These are phyloP conservation scores for Paramyrothecium roridum DNA, from an alignment of 2,329 filamentous ascomycete species.

Conservation along the genomic window DNA sequence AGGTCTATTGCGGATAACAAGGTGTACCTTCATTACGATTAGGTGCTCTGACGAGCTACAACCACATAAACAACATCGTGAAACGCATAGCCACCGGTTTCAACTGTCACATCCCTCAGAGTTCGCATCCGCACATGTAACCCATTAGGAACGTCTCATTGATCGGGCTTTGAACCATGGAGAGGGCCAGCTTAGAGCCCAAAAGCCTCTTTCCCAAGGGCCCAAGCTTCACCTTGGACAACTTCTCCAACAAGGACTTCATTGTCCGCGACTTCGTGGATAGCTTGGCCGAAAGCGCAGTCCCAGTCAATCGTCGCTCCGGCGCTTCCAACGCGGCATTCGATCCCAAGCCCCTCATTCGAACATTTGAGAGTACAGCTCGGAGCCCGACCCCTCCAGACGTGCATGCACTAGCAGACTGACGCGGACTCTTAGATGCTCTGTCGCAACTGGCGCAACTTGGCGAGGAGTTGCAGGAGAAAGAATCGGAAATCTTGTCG, in stretches of 20 bases:
- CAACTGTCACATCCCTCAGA: too few relatives aligned
- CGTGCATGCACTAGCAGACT: slow-evolving; percentile 6
- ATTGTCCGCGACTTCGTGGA: slow-evolving; percentile 98
- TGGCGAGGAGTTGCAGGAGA: slow-evolving; percentile 80
- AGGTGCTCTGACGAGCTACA: background rate
- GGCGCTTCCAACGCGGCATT: slow-evolving; percentile 64
- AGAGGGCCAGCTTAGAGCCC: slow-evolving; percentile 44
- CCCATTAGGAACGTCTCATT: slow-evolving; percentile 12
- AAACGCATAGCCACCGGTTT: background rate
- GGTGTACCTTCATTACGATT: too few relatives aligned
- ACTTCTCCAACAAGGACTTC: slow-evolving; percentile 87
- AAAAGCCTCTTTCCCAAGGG: slow-evolving; percentile 73
- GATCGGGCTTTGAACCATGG: slow-evolving; percentile 30
- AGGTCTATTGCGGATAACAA: too few relatives aligned
- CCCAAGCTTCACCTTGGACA: slow-evolving; percentile 82
- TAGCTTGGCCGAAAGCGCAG: slow-evolving; percentile 79
- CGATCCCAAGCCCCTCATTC: slow-evolving; percentile 94
- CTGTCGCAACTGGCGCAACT: slow-evolving; percentile 66
- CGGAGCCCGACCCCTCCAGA: background rate
- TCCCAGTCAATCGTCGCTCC: slow-evolving; percentile 77
- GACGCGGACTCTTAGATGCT: slow-evolving; percentile 41
- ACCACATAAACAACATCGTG: slow-evolving; percentile 4
- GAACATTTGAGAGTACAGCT: slow-evolving; percentile 76
- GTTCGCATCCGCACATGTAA: slow-evolving; percentile 24
- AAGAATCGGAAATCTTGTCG: slow-evolving; percentile 86